Base-by-base conservation (phyloP, 352 stramenopile species). In the Thalassiosira sp. region DNA sequence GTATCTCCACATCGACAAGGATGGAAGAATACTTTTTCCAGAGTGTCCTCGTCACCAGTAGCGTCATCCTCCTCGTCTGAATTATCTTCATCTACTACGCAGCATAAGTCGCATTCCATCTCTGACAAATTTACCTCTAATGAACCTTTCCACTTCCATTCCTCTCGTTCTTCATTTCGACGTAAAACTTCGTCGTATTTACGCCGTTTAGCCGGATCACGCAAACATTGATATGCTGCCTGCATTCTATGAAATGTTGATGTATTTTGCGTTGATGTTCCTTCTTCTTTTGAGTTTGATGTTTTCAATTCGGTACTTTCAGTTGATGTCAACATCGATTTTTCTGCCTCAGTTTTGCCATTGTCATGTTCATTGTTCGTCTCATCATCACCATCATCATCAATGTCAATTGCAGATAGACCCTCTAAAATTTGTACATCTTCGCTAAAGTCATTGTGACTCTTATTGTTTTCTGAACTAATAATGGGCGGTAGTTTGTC, bases 401-500 rank as follows among this genome's bases (percentile, higher is more conserved):
- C 65, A 57, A 72, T 56, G 56, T 66, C 60, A 58, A 72, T 78
- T 35, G 16, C 33, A 61, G 53, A 67, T 24, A 67, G 31, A 45
- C 16, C 16, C 31, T 54, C 57, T 25, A 16, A 67, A 60, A 33
- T 43, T 51, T 51, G 24, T 37, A 33, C 25, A 24, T 54, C 22
- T 48, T 35, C 25, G 49, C 42, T 33, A 40, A 28, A n/a, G n/a
- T n/a, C n/a, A n/a, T n/a, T 45, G 11, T 65, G 33, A 22, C 72
- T 64, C n/a, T 42, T 46, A 24, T 45, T 18, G 25, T n/a, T n/a
- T n/a, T n/a, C n/a, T n/a, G n/a, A n/a, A n/a, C n/a, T n/a, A n/a
- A n/a, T n/a, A n/a, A 57, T 42, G 7, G 31, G 42, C 25, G 24
- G 10, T 37, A 52, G 3, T 72, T 84, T 89, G 66, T 90, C 84